These are phyloP conservation scores for Boletus sp. DNA, from an alignment of 768 basidiomycete genomes.

Conservation along the genomic window DNA sequence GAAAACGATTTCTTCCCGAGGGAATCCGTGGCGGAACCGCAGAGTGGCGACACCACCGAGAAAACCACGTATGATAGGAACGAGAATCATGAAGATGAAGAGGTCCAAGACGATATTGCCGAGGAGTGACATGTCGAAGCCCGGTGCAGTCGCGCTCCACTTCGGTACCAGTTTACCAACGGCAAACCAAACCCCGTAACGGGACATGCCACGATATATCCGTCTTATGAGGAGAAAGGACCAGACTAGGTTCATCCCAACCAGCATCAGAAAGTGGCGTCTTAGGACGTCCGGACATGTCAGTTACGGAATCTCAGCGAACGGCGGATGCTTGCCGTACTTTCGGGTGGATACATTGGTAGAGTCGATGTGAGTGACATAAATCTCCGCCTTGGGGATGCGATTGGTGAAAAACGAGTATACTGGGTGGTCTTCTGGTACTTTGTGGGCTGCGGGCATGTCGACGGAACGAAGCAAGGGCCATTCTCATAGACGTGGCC, in stretches of 20 bases:
- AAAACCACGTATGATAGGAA: conserved; percentile 27
- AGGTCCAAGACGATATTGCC: conserved; percentile 26
- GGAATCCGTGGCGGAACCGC: conserved; percentile 31
- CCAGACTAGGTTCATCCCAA: conserved; percentile 28
- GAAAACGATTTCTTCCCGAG: conserved; percentile 28
- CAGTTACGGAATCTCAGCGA: not conserved
- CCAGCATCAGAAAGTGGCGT: conserved; percentile 26
- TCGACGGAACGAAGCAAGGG: conserved; percentile 2
- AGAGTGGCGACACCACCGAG: conserved; percentile 14
- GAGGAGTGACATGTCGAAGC: conserved; percentile 16
- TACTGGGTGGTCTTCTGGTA: conserved; percentile 29
- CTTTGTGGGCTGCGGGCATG: conserved; percentile 27
- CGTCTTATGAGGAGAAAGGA: conserved; percentile 26
- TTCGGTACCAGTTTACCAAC: conserved; percentile 20
- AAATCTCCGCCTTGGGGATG: conserved; percentile 25
- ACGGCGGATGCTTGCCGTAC: conserved; percentile 14
- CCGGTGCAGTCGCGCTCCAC: conserved; percentile 15
- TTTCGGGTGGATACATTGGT: conserved; percentile 18
- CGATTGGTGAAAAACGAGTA: conserved; percentile 17
- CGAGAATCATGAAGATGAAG: conserved; percentile 26
- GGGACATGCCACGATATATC: conserved; percentile 20
- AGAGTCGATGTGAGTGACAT: conserved; percentile 30
- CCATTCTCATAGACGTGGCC: not conserved
- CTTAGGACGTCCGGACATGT: conserved; percentile 15
- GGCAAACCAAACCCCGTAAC: conserved; percentile 29